Percentiles rank a stretch among this genome's conserved stretches.
These are phyloP conservation scores for Suillus cothurnatus DNA, from an alignment of 768 basidiomycete genomes.

Conservation along the genomic window DNA sequence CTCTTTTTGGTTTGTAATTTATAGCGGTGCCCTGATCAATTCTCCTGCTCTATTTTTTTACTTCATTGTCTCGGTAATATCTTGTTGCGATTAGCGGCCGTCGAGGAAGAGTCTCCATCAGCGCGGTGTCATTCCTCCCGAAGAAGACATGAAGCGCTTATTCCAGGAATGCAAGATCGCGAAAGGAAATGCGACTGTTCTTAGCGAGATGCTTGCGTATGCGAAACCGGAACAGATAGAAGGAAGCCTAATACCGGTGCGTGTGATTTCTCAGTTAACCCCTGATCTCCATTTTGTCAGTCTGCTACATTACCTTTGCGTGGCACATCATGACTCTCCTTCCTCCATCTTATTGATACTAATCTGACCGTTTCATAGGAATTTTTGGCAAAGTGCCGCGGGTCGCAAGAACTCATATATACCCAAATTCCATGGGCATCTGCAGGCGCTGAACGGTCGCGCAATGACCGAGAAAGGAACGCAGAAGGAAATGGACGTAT, in stretches of 20 bases:
- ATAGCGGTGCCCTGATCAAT: not conserved
- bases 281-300: not conserved
- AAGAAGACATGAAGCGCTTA: conserved; percentile 83
- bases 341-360: not conserved
- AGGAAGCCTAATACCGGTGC: conserved; percentile 66
- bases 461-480: conserved; percentile 36
- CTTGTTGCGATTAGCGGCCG: not conserved
- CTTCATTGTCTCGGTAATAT: not conserved
- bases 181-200: conserved; percentile 73
- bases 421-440: conserved; percentile 93
- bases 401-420: conserved; percentile 82
- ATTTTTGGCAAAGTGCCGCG: conserved; percentile 76
- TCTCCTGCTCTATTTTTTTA: not conserved
- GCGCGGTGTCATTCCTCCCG: conserved; percentile 59
- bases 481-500: conserved; percentile 17
- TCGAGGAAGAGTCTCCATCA: conserved; percentile 16
- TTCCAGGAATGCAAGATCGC: conserved; percentile 87
- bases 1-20: not conserved
- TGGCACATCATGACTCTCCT: not conserved
- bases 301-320: not conserved
- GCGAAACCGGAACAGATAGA: conserved; percentile 72
- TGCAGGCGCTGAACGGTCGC: conserved; percentile 75
- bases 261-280: conserved; percentile 21
- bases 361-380: conserved; percentile 52
- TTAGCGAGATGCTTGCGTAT: conserved; percentile 69